These are phyloP conservation scores for Apophysomyces variabilis DNA, from an alignment of 371 early-diverging fungal genomes.

Conservation along the genomic window DNA sequence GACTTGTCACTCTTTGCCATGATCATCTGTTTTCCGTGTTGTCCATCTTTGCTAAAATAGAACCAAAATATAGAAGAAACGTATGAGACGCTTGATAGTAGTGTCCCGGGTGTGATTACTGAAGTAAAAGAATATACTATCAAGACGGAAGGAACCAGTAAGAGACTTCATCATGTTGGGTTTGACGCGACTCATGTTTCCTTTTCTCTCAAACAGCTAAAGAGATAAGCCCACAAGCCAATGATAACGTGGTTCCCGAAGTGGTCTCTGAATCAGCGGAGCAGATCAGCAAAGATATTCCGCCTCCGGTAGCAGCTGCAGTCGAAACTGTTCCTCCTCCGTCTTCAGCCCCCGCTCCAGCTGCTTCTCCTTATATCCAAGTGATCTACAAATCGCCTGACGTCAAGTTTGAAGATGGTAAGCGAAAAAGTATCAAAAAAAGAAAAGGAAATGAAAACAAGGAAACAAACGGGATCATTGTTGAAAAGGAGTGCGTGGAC, in stretches of 20 bases:
- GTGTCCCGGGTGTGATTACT: background rate
- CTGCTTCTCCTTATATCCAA: background rate
- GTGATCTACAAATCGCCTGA: background rate
- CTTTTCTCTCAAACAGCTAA: background rate
- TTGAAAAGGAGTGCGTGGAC: background rate
- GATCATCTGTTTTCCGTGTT: background rate
- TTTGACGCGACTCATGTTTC: background rate
- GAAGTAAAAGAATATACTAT: background rate
- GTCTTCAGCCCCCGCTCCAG: slow-evolving; percentile 11
- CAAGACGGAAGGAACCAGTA: background rate
- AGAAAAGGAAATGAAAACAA: background rate
- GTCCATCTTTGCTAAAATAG: background rate
- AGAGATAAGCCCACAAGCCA: background rate
- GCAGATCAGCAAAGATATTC: background rate
- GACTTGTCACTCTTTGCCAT: background rate
- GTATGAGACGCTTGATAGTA: background rate
- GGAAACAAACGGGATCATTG: background rate
- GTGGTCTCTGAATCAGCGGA: slow-evolving; percentile 2
- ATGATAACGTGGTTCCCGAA: slow-evolving; percentile 4
- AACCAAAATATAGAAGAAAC: too few species aligned
- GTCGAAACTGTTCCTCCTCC: slow-evolving; percentile 11
- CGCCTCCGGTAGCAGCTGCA: background rate
- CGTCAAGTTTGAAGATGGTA: slow-evolving; percentile 56
- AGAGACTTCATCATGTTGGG: background rate
- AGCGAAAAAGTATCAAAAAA: slow-evolving; percentile 15